Evolutionary conservation across 2,329 filamentous ascomycete genomes (phyloP), one percentile per base, ranked within the genome.

Genomic region (Fusarium bulbicola): DNA sequence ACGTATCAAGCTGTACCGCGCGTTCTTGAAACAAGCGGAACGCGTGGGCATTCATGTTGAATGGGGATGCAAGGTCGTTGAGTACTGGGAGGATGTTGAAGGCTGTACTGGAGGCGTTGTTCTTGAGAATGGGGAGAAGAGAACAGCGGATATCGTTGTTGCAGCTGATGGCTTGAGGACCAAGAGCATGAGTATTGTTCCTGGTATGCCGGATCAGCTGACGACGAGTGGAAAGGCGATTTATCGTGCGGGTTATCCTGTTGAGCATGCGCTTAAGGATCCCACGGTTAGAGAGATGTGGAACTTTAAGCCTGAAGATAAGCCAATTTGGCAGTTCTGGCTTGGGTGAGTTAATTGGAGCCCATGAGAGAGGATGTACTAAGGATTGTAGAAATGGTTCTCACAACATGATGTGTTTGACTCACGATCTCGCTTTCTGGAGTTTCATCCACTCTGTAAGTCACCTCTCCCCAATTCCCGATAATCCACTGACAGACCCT

Each of bases 401-500:
- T 9, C 70, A 72, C 24, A 72, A 69, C 13, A 72, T 72, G 70
- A 42, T 73, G 13, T 53, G 59, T 0, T 36, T 72, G 1, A 72
- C 70, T 1, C 59, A 66, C 3, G 70, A 72, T 6, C 34, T 73
- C 4, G 70, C 70, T 2, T 72, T 72, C 10, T 72, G 70, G 70
- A 72, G 70, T 15, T 72, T 72, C 52, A 72, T 72, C 5, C 70
- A 72, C 7, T 72, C 70, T 1, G 70, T 59, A n/a, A 54, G 70
- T 37, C 3, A 2, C 3, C 4, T 11, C 15, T 2, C 9, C 20
- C 3, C 1, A 20, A 8, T 16, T 4, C 0, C 1, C 3, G 1
- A 4, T 0, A 5, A 7, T 11, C 1, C n/a, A 4, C 43, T 68
- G 3, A 58, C 16, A 37, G 6, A 5, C 0, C 2, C 0, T 13